Evolutionary conservation across 2,329 filamentous ascomycete genomes (phyloP).

Genomic region (Coniochaeta prunicola): DNA sequence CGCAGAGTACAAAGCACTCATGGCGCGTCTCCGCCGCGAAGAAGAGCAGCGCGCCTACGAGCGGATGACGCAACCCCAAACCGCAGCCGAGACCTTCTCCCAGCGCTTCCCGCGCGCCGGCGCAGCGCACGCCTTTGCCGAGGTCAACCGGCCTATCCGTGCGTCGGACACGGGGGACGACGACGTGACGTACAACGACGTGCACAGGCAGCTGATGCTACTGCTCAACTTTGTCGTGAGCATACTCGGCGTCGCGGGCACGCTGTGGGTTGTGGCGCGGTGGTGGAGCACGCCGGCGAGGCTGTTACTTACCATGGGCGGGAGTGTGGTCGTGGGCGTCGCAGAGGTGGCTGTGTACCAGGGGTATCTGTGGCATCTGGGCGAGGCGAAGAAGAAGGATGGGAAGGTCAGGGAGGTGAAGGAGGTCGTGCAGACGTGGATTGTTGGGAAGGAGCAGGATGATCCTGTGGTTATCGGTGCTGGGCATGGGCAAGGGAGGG

Average conservation of each 20-base stretch:
- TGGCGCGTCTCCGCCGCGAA: conserved; percentile 75
- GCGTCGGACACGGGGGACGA: conserved; percentile 40
- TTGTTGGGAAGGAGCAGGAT: conserved; percentile 35
- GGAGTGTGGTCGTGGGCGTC: conserved; percentile 61
- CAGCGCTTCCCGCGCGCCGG: conserved; percentile 45
- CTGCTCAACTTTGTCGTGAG: conserved; percentile 88
- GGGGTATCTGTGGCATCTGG: conserved; percentile 65
- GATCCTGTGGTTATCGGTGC: neutral
- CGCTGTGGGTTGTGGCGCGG: conserved; percentile 69
- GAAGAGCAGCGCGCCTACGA: conserved; percentile 79
- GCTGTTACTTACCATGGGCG: conserved; percentile 63
- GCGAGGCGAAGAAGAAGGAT: conserved; percentile 59
- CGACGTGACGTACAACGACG: conserved; percentile 62
- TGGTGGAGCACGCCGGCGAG: conserved; percentile 69
- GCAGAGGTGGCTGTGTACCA: conserved; percentile 74
- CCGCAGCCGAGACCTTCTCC: conserved; percentile 49
- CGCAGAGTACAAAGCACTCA: conserved; percentile 77
- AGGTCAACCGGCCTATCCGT: conserved; percentile 39
- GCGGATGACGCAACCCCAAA: conserved; percentile 62
- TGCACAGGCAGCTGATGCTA: conserved; percentile 74
- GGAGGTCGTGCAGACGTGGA: conserved; percentile 66
- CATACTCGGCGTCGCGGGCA: conserved; percentile 69
- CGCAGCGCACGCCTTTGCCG: conserved; percentile 39
- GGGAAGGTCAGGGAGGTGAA: conserved; percentile 55
- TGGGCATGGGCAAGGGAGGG: neutral